Percentiles rank a stretch among this genome's conserved stretches.
Conservation (phyloP, 225 moss, liverwort and hornwort genomes). For the Pseudoscleropodium purum region DNA sequence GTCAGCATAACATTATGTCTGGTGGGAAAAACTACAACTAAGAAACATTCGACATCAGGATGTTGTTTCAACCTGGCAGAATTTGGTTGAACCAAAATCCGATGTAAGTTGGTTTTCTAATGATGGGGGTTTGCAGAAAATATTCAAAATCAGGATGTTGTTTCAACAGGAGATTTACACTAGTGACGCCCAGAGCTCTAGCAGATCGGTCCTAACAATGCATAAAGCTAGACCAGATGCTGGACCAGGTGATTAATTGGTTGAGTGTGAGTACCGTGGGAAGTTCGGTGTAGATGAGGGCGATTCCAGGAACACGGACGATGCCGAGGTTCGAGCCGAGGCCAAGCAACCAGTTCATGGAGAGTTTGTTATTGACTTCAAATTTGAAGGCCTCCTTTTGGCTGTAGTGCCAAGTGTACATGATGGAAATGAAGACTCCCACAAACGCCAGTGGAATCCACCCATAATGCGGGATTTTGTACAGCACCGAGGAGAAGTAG, state of each 20-base stretch:
- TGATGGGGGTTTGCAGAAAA: not conserved
- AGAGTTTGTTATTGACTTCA: constrained; percentile 64
- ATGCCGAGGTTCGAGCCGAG: constrained; percentile 66
- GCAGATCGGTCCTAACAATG: too few species aligned
- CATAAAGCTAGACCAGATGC: not conserved
- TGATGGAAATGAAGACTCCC: constrained; percentile 29
- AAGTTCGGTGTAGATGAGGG: constrained; percentile 79
- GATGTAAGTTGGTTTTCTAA: not conserved
- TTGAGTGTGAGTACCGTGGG: constrained; percentile 23
- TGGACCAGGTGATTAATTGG: not conserved
- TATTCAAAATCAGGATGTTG: not conserved
- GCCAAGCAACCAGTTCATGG: constrained; percentile 63
- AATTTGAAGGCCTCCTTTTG: constrained; percentile 62
- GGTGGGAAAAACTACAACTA: not conserved
- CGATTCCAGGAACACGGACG: constrained; percentile 70
- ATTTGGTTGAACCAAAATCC: not conserved
- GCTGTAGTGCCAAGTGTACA: constrained; percentile 77
- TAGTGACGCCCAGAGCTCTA: not conserved
- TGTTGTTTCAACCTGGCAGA: not conserved
- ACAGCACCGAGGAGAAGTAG: constrained; percentile 70
- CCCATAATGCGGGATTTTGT: constrained; percentile 77
- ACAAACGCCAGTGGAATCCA: constrained; percentile 75
- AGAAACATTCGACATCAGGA: not conserved
- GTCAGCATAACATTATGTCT: not conserved
- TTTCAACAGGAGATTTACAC: not conserved